Evolutionary conservation across 306 rosid species (phyloP).

Genomic region (Acacia melanoxylon): DNA sequence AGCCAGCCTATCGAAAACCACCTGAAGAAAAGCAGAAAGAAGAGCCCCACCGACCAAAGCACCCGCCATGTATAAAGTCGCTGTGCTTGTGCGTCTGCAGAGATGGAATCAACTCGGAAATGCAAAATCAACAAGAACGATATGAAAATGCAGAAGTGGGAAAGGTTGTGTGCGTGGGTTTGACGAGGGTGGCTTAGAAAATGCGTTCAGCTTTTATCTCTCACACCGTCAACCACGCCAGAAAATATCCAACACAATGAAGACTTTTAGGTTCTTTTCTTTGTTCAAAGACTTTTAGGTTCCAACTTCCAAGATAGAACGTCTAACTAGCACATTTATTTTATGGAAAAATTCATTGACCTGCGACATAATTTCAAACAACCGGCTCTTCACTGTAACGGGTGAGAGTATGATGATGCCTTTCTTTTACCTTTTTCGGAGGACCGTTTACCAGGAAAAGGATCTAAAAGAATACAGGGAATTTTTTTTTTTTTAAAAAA

Average conservation of each 20-base stretch:
- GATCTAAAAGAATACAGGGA: no score
- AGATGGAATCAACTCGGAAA: background rate
- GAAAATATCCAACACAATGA: background rate
- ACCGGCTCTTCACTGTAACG: no score
- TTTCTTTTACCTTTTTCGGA: no score
- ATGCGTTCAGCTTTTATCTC: background rate
- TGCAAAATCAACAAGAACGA: background rate
- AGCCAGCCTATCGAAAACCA: slow-evolving; percentile 23
- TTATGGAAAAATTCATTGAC: no score
- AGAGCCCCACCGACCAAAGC: slow-evolving; percentile 28
- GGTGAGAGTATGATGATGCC: fast-evolving
- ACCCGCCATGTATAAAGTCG: slow-evolving; percentile 4
- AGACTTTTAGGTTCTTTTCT: no score
- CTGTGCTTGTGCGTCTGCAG: background rate
- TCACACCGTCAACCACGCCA: background rate
- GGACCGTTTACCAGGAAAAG: no score
- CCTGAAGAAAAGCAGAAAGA: slow-evolving; percentile 32
- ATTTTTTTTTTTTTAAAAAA: no score
- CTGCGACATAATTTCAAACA: no score
- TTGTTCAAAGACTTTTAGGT: no score
- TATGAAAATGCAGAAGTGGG: background rate
- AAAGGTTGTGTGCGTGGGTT: background rate
- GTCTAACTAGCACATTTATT: background rate
- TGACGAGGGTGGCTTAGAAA: background rate
- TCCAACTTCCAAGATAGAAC: no score